Conservation (phyloP, 78 protist genomes). For the slime mould (Dictyostelium discoideum) region DNA sequence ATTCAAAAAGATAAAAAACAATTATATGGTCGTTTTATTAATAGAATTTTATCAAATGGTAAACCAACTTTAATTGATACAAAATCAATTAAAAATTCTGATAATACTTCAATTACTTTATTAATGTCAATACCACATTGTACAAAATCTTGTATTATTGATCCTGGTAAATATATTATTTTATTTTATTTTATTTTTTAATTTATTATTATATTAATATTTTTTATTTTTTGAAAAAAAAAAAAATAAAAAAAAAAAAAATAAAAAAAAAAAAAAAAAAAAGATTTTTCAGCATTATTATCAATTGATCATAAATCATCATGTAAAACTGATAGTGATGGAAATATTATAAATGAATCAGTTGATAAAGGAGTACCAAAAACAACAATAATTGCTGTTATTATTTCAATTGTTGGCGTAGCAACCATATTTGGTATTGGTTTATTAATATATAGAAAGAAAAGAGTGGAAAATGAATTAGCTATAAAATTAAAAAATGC, state of each 20-base stretch:
- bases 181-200: too few relatives aligned
- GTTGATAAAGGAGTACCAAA: neutral
- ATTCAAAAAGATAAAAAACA: neutral
- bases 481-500: neutral
- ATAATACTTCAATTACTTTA: neutral
- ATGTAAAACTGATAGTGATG: neutral
- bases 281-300: neutral
- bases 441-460: neutral
- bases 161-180: neutral
- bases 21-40: slow-evolving; percentile 7
- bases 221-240: too few relatives aligned
- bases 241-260: too few relatives aligned
- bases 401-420: neutral
- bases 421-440: neutral
- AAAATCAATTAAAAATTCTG: neutral
- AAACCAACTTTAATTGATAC: neutral
- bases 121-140: neutral
- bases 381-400: neutral
- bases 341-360: neutral
- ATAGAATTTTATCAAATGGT: neutral
- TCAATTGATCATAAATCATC: neutral
- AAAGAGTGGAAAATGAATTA: neutral
- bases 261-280: too few relatives aligned
- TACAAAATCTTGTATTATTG: neutral
- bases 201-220: too few relatives aligned